Base-by-base conservation (phyloP, 305 asterid genomes). In the Fraxinus platypoda region DNA sequence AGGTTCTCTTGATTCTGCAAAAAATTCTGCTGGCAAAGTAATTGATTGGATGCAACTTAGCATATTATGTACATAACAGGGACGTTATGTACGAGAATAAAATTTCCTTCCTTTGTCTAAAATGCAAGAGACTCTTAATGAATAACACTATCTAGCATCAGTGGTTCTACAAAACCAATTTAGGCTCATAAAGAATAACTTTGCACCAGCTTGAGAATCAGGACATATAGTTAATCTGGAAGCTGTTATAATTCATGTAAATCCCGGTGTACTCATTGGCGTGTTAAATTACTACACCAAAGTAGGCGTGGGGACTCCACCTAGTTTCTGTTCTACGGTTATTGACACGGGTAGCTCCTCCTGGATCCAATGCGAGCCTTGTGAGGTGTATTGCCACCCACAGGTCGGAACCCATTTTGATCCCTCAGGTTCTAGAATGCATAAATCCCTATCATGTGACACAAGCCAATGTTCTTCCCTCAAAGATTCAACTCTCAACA, bases 301-400 rank as follows among this genome's bases (percentile, higher is more conserved):
- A 80, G 84, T 90, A 12, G 93, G 94, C 33, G 30, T 91, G 3
- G 94, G 94, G 31, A 86, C 85, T 6, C 94, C 94, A 3, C 80
- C 89, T 5, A 91, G 90, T 19, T 83, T 82, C 86, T 83, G 87
- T 64, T 83, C 78, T 4, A 91, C 88, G 0, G 85, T 91, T 1
- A 87, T 91, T 37, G 92, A 91, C 84, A 89, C 93, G 0, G 93
- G 94, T 57, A 88, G 92, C 88, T 89, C 92, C 75, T 88, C 94
- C 0, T 90, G 92, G 94, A 68, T 86, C 59, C 92, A 91, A 59
- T 91, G 92, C 80, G 79, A 88, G 84, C 92, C 94, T 5, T 91
- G 94, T 43, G 38, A 19, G 4, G 81, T 79, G 72, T 87, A 85
- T 38, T 91, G 93, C 83, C 91, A 91, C 68, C 82, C 89, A 8